Base-by-base conservation (phyloP, 2,329 filamentous ascomycete species). In the Thelonectria blattea region DNA sequence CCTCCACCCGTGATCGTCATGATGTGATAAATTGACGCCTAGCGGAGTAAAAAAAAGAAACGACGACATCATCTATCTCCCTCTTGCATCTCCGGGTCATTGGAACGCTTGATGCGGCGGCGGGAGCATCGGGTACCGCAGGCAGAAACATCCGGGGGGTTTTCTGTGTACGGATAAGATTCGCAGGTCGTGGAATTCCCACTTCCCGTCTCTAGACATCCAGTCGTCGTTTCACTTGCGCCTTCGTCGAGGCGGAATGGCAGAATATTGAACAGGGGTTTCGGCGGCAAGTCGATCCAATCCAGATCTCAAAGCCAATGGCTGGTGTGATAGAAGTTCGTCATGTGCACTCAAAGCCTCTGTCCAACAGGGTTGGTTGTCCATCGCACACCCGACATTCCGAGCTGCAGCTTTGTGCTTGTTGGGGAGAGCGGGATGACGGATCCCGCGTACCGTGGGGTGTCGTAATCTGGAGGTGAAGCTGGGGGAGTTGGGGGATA, bases 401-500 rank as follows among this genome's bases (percentile, higher is more conserved):
- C 27, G 27, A 30, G 2, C n/a, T n/a, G n/a, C 34, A 37, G 34
- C 43, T 52, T 32, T 20, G 42, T n/a, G n/a, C n/a, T n/a, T n/a
- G 46, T 11, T 39, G 5, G 27, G 27, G 46, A 45, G 41, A 20
- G 46, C 51, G 18, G 45, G 51, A 10, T 59, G 24, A 43, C 45
- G 17, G 20, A 59, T 55, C 27, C 52, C 46, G 46, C 50, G 45
- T 48, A 41, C 30, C 57, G 57, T 60, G 57, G 52, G 49, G 50
- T 39, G 46, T 15, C 34, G 39, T 20, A 46, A 46, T 24, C 18
- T 41, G 45, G 15, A 30, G 52, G n/a, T n/a, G 22, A 17, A 27
- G 52, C 20, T n/a, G 32, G 43, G n/a, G 27, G 41, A 39, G 24
- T 53, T 45, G 52, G 39, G 41, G 39, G 39, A 52, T 51, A 37